Conservation (phyloP, 352 stramenopile species). For the Halophytophthora polymorphica region DNA sequence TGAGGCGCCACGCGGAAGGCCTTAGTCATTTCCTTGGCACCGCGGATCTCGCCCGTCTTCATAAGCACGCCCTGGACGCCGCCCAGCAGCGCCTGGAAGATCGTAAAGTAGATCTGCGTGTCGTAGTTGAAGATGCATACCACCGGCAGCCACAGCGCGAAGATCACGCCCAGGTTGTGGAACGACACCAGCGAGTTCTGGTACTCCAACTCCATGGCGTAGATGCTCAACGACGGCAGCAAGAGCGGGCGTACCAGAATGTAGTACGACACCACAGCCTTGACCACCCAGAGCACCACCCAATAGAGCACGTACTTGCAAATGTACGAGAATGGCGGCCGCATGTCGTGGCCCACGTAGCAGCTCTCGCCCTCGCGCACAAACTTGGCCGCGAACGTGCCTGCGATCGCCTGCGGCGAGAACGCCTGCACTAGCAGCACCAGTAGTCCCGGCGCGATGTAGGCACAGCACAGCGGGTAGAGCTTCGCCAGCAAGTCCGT, state of each 20-base stretch:
- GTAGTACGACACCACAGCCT: conserved; percentile 64
- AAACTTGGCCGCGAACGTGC: conserved; percentile 67
- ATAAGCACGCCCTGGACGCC: conserved; percentile 66
- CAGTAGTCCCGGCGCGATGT: conserved; percentile 45
- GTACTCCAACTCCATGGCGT: conserved; percentile 67
- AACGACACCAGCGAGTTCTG: conserved; percentile 68
- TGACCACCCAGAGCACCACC: conserved; percentile 52
- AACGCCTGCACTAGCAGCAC: conserved; percentile 53
- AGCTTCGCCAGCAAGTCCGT: conserved; percentile 44
- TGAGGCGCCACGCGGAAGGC: conserved; percentile 70
- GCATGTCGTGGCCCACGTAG: conserved; percentile 70
- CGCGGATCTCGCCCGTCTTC: conserved; percentile 73
- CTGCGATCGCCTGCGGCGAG: conserved; percentile 44
- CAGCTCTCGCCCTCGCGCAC: conserved; percentile 68
- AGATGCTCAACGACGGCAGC: conserved; percentile 66
- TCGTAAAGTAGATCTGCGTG: conserved; percentile 80
- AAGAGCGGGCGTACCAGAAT: conserved; percentile 63
- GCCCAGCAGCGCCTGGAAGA: conserved; percentile 65
- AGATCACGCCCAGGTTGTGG: conserved; percentile 68
- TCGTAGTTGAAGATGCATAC: conserved; percentile 81
- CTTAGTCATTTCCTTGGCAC: conserved; percentile 71
- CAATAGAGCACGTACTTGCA: conserved; percentile 71
- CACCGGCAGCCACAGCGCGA: conserved; percentile 62
- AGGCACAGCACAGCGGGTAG: conserved; percentile 37
- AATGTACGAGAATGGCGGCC: conserved; percentile 48